A percentile compares a stretch with the other conserved stretches of the same genome.
Evolutionary conservation across 139 green algal genomes (phyloP).

Genomic region (Monoraphidium neglectum): DNA sequence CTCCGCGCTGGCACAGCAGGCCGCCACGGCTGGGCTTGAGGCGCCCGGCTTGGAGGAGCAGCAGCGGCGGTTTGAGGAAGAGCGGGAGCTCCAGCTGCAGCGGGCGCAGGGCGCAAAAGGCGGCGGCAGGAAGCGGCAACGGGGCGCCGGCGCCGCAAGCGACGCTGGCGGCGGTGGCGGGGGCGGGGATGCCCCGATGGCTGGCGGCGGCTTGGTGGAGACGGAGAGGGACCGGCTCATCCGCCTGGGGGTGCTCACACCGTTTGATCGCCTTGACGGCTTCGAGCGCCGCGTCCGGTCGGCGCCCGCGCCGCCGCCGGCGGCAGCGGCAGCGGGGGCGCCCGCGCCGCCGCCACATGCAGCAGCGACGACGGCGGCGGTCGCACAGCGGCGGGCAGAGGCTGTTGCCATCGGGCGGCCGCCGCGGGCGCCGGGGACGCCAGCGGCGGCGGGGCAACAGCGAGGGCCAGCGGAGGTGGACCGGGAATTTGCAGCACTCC

Average conservation of each 20-base stretch:
- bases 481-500: background rate
- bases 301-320: background rate
- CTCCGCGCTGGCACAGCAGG: background rate
- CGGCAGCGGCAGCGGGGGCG: background rate
- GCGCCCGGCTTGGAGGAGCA: background rate
- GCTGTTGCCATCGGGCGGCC: background rate
- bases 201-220: slow-evolving; percentile 58
- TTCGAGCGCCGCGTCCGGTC: slow-evolving; percentile 68
- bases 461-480: background rate
- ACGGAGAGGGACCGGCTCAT: slow-evolving; percentile 88
- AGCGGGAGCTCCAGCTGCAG: slow-evolving; percentile 1
- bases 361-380: background rate
- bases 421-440: background rate
- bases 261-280: slow-evolving; percentile 82
- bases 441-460: background rate
- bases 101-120: background rate
- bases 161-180: background rate
- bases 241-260: slow-evolving; percentile 81
- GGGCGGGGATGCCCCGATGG: background rate
- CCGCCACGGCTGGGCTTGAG: background rate
- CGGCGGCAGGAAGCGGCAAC: background rate
- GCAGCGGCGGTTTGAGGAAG: background rate
- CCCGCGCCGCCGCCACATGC: too few relatives aligned
- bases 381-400: background rate
- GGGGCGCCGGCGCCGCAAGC: background rate